Evolutionary conservation across 2,329 filamentous ascomycete genomes (phyloP), one percentile per base, ranked within the genome.

Genomic region (Stagonosporopsis vannaccii): DNA sequence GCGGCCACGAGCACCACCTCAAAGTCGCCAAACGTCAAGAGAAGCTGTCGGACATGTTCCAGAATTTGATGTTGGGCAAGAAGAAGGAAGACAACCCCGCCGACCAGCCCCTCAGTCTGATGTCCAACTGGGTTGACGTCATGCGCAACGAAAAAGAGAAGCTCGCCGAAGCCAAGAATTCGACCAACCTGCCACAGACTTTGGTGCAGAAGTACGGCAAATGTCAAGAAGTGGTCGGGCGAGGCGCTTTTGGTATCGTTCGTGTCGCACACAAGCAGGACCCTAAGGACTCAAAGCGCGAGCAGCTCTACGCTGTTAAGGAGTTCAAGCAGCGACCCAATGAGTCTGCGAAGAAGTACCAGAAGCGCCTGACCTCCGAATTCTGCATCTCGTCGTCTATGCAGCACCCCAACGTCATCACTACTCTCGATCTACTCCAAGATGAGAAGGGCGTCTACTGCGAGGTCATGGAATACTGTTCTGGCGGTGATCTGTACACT

Each of bases 381-480:
- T 99, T 99, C 76, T 98, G 95, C 79, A 98, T 99, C 67, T 98
- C 95, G 1, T 98, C 94, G 0, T 97, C 93, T 9, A 86, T 99
- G 59, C 91, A 93, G 61, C 95, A 99, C 74, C 94, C 95, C 13
- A 99, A 99, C 73, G 92, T 99, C 69, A 99, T 99, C 67, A 95
- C 97, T 77, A 99, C 95, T 0, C 85, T 99, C 49, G 95, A 99
- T 73, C 84, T 99, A 11, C 85, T 99, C 36, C 91, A 97, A 77
- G 95, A 99, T 71, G 87, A 94, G 68, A 98, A 98, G 79, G 95
- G 95, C 58, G 92, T 97, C 73, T 98, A 95, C 77, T 99, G 95
- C 77, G 95, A 99, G 76, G 95, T 99, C 48, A 99, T 99, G 95
- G 95, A 99, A 78, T 99, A 95, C 74, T 99, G 95, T 75, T 93